A percentile compares a stretch with the other conserved stretches of the same genome.
Conservation (phyloP, 2,329 filamentous ascomycete species). For the Aspergillus intermedius region DNA sequence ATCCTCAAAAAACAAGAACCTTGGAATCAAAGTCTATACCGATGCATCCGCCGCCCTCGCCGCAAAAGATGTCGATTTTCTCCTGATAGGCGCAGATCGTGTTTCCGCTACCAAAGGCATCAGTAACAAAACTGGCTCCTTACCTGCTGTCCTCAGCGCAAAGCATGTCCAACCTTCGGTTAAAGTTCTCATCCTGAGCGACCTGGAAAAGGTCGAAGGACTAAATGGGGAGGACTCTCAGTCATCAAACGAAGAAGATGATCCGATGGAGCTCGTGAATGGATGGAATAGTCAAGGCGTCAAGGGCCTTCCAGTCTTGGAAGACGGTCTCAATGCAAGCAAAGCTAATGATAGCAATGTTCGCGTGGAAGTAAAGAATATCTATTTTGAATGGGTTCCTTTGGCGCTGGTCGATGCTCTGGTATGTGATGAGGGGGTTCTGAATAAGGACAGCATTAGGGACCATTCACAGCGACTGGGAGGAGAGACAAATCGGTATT, state of each 20-base stretch:
- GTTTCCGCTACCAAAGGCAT: slow-evolving; percentile 54
- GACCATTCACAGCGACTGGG: slow-evolving; percentile 17
- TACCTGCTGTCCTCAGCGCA: slow-evolving; percentile 53
- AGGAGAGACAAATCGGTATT: slow-evolving; percentile 12
- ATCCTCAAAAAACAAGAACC: slow-evolving; percentile 10
- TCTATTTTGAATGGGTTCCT: slow-evolving; percentile 59
- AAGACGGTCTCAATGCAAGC: slow-evolving; percentile 7
- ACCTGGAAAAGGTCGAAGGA: slow-evolving; percentile 56
- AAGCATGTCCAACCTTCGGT: slow-evolving; percentile 42
- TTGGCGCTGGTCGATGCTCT: slow-evolving; percentile 47
- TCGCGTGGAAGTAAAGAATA: slow-evolving; percentile 33
- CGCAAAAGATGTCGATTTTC: slow-evolving; percentile 46
- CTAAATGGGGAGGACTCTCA: neutral
- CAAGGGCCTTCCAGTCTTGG: slow-evolving; percentile 17
- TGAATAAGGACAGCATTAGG: slow-evolving; percentile 17
- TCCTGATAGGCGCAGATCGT: slow-evolving; percentile 60
- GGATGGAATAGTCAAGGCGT: slow-evolving; percentile 37
- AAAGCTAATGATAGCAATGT: slow-evolving; percentile 10
- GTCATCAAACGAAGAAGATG: slow-evolving; percentile 43
- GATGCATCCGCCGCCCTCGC: slow-evolving; percentile 56
- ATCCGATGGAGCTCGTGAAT: slow-evolving; percentile 44
- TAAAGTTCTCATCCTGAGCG: slow-evolving; percentile 52
- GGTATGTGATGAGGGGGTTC: slow-evolving; percentile 48
- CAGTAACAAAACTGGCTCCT: slow-evolving; percentile 61
- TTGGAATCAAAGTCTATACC: slow-evolving; percentile 49